Evolutionary conservation across 2,329 filamentous ascomycete genomes (phyloP).

Genomic region (Amauroascus niger): DNA sequence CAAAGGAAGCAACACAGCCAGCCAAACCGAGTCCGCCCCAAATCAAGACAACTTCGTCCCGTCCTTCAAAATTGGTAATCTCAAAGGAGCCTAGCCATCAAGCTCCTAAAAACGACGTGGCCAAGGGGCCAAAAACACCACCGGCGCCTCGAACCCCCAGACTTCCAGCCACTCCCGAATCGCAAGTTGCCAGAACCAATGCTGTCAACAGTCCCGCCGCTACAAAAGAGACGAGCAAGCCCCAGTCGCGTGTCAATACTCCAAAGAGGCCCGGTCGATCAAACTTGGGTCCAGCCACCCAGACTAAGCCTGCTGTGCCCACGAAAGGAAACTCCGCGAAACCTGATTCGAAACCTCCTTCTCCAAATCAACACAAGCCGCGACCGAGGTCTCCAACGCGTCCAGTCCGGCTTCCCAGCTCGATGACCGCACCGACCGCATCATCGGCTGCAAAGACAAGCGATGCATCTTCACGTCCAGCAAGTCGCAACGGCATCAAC

Average conservation of each 20-base stretch:
- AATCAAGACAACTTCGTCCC: conserved; percentile 19
- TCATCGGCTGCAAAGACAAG: conserved; percentile 31
- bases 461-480: conserved; percentile 19
- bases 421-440: conserved; percentile 34
- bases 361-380: conserved; percentile 23
- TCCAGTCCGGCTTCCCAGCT: conserved; percentile 33
- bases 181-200: conserved; percentile 7
- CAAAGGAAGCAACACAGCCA: conserved; percentile 8
- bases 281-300: conserved; percentile 22
- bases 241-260: conserved; percentile 15
- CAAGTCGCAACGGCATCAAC: conserved; percentile 21
- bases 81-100: conserved; percentile 22
- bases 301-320: conserved; percentile 4
- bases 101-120: conserved; percentile 15
- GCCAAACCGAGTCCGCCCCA: neutral
- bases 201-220: conserved; percentile 22
- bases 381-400: conserved; percentile 34
- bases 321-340: conserved; percentile 19
- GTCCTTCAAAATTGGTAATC: conserved; percentile 26
- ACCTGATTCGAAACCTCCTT: conserved; percentile 19
- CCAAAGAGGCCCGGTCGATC: conserved; percentile 20
- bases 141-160: conserved; percentile 19
- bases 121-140: conserved; percentile 16
- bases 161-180: conserved; percentile 16
- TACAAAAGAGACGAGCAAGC: conserved; percentile 25